Percentiles rank a stretch among this genome's conserved stretches.
phyloP scores from a whole-genome alignment of 2,329 filamentous ascomycete species.

The Gnomoniopsis smithogilvyi region DNA sequence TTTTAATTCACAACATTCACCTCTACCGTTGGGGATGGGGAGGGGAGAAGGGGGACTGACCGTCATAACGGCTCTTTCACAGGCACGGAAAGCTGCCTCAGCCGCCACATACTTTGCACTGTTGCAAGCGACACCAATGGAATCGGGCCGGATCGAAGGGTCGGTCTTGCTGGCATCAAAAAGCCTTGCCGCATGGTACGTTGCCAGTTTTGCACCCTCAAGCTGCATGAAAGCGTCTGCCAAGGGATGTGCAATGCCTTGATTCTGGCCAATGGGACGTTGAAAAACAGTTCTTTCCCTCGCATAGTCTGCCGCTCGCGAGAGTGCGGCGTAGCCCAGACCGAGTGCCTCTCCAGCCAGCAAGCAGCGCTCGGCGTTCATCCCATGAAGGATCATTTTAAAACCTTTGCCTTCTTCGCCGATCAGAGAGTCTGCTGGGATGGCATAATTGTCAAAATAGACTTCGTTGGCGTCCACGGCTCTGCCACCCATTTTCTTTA shows the following conservation, averaged over 20 bases:
- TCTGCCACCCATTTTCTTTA: slow-evolving; percentile 82
- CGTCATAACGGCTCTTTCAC: slow-evolving; percentile 57
- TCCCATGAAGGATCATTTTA: slow-evolving; percentile 73
- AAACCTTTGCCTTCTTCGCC: slow-evolving; percentile 75
- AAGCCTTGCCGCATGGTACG: slow-evolving; percentile 61
- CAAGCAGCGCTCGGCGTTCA: slow-evolving; percentile 76
- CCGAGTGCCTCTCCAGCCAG: slow-evolving; percentile 78
- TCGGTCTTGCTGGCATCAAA: slow-evolving; percentile 56
- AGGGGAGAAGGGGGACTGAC: neutral
- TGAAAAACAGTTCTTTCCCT: slow-evolving; percentile 63
- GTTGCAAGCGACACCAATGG: slow-evolving; percentile 63
- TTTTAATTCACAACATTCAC: neutral
- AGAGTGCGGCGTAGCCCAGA: slow-evolving; percentile 69
- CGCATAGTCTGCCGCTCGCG: slow-evolving; percentile 63
- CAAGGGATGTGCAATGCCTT: slow-evolving; percentile 62
- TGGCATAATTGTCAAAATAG: slow-evolving; percentile 76
- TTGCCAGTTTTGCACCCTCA: slow-evolving; percentile 62
- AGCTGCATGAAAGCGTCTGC: slow-evolving; percentile 63
- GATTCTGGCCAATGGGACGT: slow-evolving; percentile 64
- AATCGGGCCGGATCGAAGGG: slow-evolving; percentile 46
- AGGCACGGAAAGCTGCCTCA: slow-evolving; percentile 61
- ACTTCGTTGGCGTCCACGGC: slow-evolving; percentile 84
- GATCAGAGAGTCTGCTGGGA: slow-evolving; percentile 63
- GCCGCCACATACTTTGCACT: slow-evolving; percentile 69
- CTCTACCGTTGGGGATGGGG: neutral